Evolutionary conservation across 306 rosid species (phyloP), one percentile per base, ranked within the genome.

Genomic region (Cicer judaicum): DNA sequence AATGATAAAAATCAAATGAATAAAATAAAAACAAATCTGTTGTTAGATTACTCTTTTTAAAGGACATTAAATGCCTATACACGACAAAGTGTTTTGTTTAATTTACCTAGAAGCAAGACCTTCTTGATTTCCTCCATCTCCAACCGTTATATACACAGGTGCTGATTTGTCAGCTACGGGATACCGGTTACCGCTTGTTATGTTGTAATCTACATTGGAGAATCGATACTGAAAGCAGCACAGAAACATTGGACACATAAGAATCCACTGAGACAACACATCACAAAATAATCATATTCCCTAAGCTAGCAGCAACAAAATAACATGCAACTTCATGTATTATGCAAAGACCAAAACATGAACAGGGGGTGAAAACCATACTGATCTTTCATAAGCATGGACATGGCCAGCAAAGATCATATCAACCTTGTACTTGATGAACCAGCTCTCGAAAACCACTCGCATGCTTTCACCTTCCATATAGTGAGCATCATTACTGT

Each of bases 111-210:
- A 82, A 72, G 99, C 99, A 80, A 95, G 99, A 73, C 99, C 99
- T 86, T 92, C 99, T 83, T 92, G 97, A 73, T 95, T 95, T 82
- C 98, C 98, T 70, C 98, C 99, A 80, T 95, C 99, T 78, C 99
- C 99, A 12, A 95, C 97, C 14, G 99, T 95, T 64, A 95, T 86
- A 82, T 95, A 95, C 14, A 95, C 87, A 56, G 98, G 99, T 11
- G 99, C 98, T 5, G 92, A 84, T 78, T 95, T 90, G 89, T 95
- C 89, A 10, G 89, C 79, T 75, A 80, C 44, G 0, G 97, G 96
- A 67, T 85, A 87, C 60, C 76, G 84, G 54, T 75, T 41, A 53
- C 98, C 97, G 3, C 85, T 80, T 49, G 96, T 87, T 79, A 89
- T 57, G 78, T 90, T 89, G 96, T 86, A 86, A 77, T 75, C 84